Conservation (phyloP, 768 basidiomycete species). For the Sutorius australiensis region DNA sequence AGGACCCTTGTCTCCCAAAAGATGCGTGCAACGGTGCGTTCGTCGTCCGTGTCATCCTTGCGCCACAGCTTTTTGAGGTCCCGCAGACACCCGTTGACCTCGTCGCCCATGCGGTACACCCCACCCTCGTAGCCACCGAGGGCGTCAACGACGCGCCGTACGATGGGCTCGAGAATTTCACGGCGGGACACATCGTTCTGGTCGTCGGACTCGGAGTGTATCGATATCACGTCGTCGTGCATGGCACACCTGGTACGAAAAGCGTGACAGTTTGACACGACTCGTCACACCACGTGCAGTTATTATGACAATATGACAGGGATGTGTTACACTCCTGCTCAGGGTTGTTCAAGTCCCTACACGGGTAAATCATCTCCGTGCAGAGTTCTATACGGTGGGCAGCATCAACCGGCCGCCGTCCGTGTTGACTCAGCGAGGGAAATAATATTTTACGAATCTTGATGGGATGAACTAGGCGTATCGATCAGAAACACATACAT, state of each 20-base stretch:
- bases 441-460: constrained; percentile 1
- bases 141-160: constrained; percentile 74
- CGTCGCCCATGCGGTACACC: constrained; percentile 74
- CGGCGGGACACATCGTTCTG: constrained; percentile 41
- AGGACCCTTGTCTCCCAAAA: constrained; percentile 87
- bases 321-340: too few species aligned
- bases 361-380: constrained; percentile 16
- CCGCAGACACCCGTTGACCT: constrained; percentile 78
- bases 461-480: neutral
- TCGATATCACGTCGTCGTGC: constrained; percentile 32
- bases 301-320: neutral
- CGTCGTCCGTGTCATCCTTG: constrained; percentile 95
- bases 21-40: constrained; percentile 90
- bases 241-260: constrained; percentile 8
- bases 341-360: constrained; percentile 1
- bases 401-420: neutral
- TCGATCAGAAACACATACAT: too few species aligned
- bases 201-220: constrained; percentile 27
- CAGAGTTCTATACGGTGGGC: neutral
- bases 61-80: constrained; percentile 96
- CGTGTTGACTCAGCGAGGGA: neutral
- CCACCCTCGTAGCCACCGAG: constrained; percentile 71
- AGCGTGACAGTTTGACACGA: constrained; percentile 24
- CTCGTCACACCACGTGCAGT: constrained; percentile 27
- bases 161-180: constrained; percentile 59